Evolutionary conservation across 2,329 filamentous ascomycete genomes (phyloP).

Genomic region (Cercospora sojina): DNA sequence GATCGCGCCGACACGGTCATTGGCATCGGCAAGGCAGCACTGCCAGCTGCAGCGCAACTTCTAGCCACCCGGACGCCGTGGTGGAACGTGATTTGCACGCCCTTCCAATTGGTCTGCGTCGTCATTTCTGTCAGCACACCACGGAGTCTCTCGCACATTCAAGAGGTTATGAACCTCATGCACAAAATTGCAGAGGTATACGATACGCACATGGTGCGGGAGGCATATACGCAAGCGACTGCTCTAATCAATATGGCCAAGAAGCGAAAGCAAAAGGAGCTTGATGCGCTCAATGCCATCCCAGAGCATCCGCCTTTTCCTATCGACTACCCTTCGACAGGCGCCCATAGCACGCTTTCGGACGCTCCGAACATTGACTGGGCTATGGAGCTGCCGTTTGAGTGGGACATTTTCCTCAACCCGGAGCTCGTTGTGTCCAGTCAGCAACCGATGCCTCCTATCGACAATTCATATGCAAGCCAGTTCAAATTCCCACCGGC

Average conservation of each 20-base stretch:
- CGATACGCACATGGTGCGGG: slow-evolving; percentile 40
- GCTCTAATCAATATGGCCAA: slow-evolving; percentile 36
- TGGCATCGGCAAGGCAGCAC: slow-evolving; percentile 37
- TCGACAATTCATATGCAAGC: slow-evolving; percentile 22
- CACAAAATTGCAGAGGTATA: slow-evolving; percentile 41
- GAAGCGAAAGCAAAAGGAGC: slow-evolving; percentile 36
- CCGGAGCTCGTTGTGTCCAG: slow-evolving; percentile 36
- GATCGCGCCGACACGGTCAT: slow-evolving; percentile 42
- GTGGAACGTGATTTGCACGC: slow-evolving; percentile 47
- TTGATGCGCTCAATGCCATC: slow-evolving; percentile 34
- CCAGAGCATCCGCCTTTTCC: slow-evolving; percentile 30
- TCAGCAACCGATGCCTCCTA: slow-evolving; percentile 27
- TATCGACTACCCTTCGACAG: slow-evolving; percentile 34
- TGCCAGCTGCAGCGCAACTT: slow-evolving; percentile 39
- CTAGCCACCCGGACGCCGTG: slow-evolving; percentile 41
- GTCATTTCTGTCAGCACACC: slow-evolving; percentile 44
- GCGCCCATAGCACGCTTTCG: slow-evolving; percentile 30
- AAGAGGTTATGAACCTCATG: slow-evolving; percentile 41
- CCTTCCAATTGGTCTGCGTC: slow-evolving; percentile 47
- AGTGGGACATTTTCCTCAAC: slow-evolving; percentile 40
- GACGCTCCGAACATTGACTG: slow-evolving; percentile 37
- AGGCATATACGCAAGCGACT: slow-evolving; percentile 40
- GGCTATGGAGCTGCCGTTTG: slow-evolving; percentile 37
- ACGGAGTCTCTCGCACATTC: slow-evolving; percentile 39
- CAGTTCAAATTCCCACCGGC: slow-evolving; percentile 22